Conservation (phyloP, 164 flowering plant genomes). For the Stephania cephalantha region DNA sequence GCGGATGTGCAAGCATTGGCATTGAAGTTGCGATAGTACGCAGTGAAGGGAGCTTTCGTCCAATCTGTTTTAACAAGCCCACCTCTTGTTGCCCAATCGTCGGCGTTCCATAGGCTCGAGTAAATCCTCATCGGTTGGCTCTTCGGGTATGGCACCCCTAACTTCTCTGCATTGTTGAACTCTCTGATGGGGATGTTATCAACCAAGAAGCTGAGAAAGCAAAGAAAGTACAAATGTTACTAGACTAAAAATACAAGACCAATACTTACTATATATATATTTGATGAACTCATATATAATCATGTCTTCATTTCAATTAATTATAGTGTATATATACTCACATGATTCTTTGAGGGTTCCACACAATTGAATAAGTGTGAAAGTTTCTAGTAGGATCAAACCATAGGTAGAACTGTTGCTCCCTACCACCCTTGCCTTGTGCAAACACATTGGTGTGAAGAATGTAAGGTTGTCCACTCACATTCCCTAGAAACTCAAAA, state of each 20-base stretch:
- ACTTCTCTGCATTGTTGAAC: slow-evolving; percentile 9
- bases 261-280: not conserved
- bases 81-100: slow-evolving; percentile 15
- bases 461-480: slow-evolving; percentile 27
- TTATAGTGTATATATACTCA: not conserved
- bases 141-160: slow-evolving; percentile 10
- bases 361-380: slow-evolving; percentile 32
- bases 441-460: slow-evolving; percentile 30
- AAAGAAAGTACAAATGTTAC: not conserved
- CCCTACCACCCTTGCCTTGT: slow-evolving; percentile 33
- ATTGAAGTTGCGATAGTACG: slow-evolving; percentile 9
- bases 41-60: slow-evolving; percentile 12
- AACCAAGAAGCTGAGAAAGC: slow-evolving; percentile 4
- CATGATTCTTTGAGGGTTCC: slow-evolving; percentile 25
- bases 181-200: slow-evolving; percentile 13
- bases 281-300: not conserved
- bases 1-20: slow-evolving; percentile 3
- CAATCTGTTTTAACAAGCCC: slow-evolving; percentile 15
- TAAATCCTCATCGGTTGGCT: slow-evolving; percentile 13
- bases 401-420: slow-evolving; percentile 33
- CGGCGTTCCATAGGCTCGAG: slow-evolving; percentile 14
- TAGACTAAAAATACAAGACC: not conserved
- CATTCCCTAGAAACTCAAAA: slow-evolving; percentile 36
- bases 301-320: not conserved
- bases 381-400: slow-evolving; percentile 32